These are phyloP conservation scores for Stephania japonica DNA, from an alignment of 164 flowering plant genomes.

Conservation along the genomic window DNA sequence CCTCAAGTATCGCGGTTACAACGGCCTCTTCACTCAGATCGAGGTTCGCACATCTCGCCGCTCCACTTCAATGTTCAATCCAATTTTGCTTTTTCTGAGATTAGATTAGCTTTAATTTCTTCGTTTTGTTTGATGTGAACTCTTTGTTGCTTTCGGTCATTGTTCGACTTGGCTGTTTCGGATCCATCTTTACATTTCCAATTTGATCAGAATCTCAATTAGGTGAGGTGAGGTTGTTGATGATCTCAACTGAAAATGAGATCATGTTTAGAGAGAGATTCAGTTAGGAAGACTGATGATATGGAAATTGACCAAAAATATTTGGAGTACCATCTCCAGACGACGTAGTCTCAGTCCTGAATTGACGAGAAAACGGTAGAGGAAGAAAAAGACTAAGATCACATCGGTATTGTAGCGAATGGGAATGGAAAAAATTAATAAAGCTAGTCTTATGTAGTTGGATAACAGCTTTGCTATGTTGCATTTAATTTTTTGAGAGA, in stretches of 20 bases:
- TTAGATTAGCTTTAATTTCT: background rate
- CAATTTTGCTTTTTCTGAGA: background rate
- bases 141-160: background rate
- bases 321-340: too few species aligned
- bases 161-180: background rate
- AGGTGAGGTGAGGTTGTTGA: background rate
- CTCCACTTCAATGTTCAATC: background rate
- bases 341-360: too few species aligned
- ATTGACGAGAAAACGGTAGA: too few species aligned
- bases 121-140: background rate
- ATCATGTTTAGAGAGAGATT: too few species aligned
- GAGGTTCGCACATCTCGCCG: conserved; percentile 44
- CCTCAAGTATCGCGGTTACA: conserved; percentile 51
- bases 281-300: too few species aligned
- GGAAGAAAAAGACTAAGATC: too few species aligned
- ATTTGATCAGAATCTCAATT: background rate
- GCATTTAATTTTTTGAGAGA: background rate
- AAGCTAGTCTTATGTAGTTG: too few species aligned
- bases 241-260: too few species aligned
- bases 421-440: too few species aligned
- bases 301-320: too few species aligned
- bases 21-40: conserved; percentile 68
- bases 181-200: background rate
- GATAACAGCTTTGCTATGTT: too few species aligned
- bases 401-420: too few species aligned